Conservation (phyloP, 192 early-diverging fungal species). For the Coemansia sp. region DNA sequence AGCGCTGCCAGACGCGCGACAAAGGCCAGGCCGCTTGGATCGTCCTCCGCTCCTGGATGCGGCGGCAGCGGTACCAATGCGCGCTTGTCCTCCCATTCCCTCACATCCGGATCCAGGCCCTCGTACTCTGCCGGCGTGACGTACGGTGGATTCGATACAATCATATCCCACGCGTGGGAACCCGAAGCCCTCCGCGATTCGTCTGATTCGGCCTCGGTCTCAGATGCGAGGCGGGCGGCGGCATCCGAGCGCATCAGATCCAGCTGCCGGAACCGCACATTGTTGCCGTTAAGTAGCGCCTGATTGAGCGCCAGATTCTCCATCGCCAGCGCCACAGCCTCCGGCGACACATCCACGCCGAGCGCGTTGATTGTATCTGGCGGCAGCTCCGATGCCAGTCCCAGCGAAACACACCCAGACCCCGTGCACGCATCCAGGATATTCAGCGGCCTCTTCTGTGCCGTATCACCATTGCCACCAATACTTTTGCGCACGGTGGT, state of each 20-base stretch:
- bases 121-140: constrained; percentile 70
- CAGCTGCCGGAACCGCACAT: constrained; percentile 51
- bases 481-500: constrained; percentile 10
- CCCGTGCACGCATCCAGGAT: constrained; percentile 90
- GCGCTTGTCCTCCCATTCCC: constrained; percentile 81
- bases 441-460: constrained; percentile 39
- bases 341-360: constrained; percentile 67
- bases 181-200: neutral
- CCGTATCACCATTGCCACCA: neutral
- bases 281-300: constrained; percentile 14
- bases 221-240: neutral
- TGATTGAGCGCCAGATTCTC: constrained; percentile 55
- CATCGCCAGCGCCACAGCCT: constrained; percentile 64
- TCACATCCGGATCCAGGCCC: constrained; percentile 68
- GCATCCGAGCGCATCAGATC: constrained; percentile 39
- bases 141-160: constrained; percentile 94
- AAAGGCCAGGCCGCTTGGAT: constrained; percentile 31
- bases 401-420: constrained; percentile 78
- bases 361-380: constrained; percentile 46
- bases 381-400: constrained; percentile 64
- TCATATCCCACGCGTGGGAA: constrained; percentile 58
- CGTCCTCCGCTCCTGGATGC: constrained; percentile 1
- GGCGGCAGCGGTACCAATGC: constrained; percentile 62
- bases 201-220: neutral
- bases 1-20: constrained; percentile 31